phyloP scores from a whole-genome alignment of 2,329 filamentous ascomycete species.

The Myriosclerotinia scirpicola region DNA sequence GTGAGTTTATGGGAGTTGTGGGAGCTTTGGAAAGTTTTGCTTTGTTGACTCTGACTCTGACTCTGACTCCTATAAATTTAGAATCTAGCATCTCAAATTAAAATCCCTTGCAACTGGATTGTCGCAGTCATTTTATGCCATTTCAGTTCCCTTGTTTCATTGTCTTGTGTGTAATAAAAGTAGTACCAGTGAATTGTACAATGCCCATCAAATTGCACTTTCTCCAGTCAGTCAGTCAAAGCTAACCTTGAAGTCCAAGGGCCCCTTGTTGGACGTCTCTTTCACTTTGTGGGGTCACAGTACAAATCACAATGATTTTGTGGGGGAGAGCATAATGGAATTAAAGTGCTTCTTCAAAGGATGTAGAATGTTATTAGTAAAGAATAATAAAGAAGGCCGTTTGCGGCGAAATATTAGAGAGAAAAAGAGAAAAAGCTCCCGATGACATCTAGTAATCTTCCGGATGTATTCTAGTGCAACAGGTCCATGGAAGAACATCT shows the following conservation, averaged over 20 bases:
- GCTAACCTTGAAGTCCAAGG: neutral
- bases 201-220: neutral
- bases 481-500: neutral
- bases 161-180: neutral
- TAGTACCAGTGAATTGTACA: too few species aligned
- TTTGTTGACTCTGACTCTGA: neutral
- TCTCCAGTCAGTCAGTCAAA: neutral
- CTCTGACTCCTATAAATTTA: neutral
- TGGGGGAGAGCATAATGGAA: neutral
- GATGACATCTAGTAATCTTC: neutral
- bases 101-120: neutral
- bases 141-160: constrained; percentile 17
- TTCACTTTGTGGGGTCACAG: constrained; percentile 9
- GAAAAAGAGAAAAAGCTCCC: neutral
- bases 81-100: neutral
- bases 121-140: constrained; percentile 10
- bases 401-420: neutral
- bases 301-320: neutral
- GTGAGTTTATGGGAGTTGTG: neutral
- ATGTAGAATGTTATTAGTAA: neutral
- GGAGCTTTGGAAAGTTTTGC: neutral
- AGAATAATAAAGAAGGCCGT: neutral
- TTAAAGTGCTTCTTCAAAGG: constrained; percentile 1
- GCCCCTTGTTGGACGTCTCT: constrained; percentile 16
- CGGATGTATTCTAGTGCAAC: neutral